Evolutionary conservation across 2,329 filamentous ascomycete genomes (phyloP).

Genomic region (Fusarium denticulatum): DNA sequence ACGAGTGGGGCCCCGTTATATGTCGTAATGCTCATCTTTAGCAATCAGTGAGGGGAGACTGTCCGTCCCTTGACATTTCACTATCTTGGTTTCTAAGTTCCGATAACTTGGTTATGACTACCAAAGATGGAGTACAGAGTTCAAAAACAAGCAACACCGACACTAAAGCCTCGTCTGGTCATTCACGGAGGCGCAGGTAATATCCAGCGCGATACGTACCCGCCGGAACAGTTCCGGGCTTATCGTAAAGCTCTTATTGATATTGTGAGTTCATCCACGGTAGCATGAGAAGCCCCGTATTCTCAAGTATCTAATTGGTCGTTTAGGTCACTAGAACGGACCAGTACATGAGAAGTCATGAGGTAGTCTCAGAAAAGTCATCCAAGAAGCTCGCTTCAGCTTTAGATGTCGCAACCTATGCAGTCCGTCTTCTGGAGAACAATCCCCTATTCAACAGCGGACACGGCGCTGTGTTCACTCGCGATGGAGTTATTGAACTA

Average conservation of each 20-base stretch:
- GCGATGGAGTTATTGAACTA: constrained; percentile 83
- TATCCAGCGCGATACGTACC: constrained; percentile 68
- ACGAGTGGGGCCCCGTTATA: constrained; percentile 16
- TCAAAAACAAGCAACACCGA: constrained; percentile 17
- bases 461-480: constrained; percentile 86
- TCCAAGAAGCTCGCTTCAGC: constrained; percentile 60
- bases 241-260: constrained; percentile 70
- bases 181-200: constrained; percentile 80
- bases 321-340: constrained; percentile 55
- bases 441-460: constrained; percentile 86
- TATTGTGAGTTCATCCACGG: constrained; percentile 60
- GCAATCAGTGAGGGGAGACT: constrained; percentile 2
- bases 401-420: constrained; percentile 78
- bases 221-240: constrained; percentile 64
- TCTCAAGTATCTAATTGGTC: background rate
- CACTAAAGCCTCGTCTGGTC: constrained; percentile 67
- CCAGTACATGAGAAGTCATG: constrained; percentile 54
- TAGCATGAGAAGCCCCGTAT: background rate
- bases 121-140: constrained; percentile 55
- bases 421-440: constrained; percentile 80
- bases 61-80: background rate
- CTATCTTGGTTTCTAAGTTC: background rate
- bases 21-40: background rate
- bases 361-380: constrained; percentile 12
- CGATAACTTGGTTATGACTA: background rate